A percentile compares a stretch with the other conserved stretches of the same genome.
These are phyloP conservation scores for Globisporangium uncinulatum DNA, from an alignment of 352 stramenopile species.

Conservation along the genomic window DNA sequence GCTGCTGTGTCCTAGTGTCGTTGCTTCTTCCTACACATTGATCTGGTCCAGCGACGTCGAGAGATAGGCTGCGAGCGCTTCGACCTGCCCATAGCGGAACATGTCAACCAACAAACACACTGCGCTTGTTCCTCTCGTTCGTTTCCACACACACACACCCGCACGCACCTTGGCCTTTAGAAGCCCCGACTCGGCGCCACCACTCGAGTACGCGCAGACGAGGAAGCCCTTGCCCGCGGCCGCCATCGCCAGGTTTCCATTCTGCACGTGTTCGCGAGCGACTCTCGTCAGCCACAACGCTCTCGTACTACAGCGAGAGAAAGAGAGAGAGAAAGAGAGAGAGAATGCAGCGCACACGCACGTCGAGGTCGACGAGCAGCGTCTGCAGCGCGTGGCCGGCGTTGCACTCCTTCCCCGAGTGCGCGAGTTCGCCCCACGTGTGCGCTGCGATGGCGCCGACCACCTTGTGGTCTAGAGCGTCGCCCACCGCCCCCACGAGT, in stretches of 20 bases:
- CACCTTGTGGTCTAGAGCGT: slow-evolving; percentile 75
- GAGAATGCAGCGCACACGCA: slow-evolving; percentile 5
- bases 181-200: slow-evolving; percentile 43
- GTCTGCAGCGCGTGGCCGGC: slow-evolving; percentile 43
- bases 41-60: slow-evolving; percentile 65
- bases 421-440: slow-evolving; percentile 79
- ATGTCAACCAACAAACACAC: not conserved
- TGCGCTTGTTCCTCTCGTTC: not conserved
- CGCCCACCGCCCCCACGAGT: slow-evolving; percentile 72
- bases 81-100: slow-evolving; percentile 24
- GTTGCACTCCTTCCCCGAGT: slow-evolving; percentile 67
- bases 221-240: slow-evolving; percentile 66
- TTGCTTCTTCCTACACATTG: slow-evolving; percentile 36
- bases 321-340: too few species aligned
- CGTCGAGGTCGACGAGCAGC: slow-evolving; percentile 75
- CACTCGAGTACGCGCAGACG: slow-evolving; percentile 67
- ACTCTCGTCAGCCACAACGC: too few species aligned
- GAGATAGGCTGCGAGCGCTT: slow-evolving; percentile 56
- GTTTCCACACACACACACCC: not conserved
- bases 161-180: slow-evolving; percentile 65
- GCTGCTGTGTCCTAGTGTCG: not conserved
- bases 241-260: slow-evolving; percentile 54
- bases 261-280: slow-evolving; percentile 16
- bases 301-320: too few species aligned
- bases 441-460: slow-evolving; percentile 80